Conservation (phyloP, 2,329 filamentous ascomycete genomes). For the Cladorrhinum sp. region DNA sequence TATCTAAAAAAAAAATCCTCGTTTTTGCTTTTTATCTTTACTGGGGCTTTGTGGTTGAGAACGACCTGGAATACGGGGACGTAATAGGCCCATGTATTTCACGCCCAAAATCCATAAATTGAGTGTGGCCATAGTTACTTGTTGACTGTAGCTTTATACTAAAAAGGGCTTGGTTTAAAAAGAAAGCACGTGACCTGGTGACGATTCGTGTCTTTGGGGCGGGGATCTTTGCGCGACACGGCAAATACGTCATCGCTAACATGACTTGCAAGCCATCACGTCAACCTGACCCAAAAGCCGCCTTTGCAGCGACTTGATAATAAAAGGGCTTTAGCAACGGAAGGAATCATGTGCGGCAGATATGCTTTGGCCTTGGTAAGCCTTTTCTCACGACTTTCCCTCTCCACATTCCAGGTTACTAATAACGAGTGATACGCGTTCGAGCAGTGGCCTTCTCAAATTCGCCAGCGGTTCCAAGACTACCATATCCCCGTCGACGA, state of each 20-base stretch:
- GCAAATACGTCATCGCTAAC: not conserved
- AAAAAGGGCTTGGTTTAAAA: too few relatives aligned
- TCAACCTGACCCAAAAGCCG: not conserved
- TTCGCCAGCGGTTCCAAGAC: slow-evolving; percentile 69
- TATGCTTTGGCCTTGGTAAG: slow-evolving; percentile 38
- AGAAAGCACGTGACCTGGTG: not conserved
- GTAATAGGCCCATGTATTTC: too few relatives aligned
- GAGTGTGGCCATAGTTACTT: too few relatives aligned
- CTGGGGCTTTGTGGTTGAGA: too few relatives aligned
- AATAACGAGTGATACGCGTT: not conserved
- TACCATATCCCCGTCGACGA: slow-evolving; percentile 71
- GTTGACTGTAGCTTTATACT: too few relatives aligned
- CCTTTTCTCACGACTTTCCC: not conserved
- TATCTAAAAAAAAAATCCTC: too few relatives aligned
- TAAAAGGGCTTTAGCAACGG: not conserved
- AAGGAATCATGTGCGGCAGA: slow-evolving; percentile 34
- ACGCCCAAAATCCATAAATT: too few relatives aligned
- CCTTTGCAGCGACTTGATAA: too few relatives aligned
- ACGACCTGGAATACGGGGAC: too few relatives aligned
- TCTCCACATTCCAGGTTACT: not conserved
- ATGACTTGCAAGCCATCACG: not conserved
- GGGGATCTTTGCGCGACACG: not conserved
- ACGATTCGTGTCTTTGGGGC: not conserved
- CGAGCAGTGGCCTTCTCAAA: slow-evolving; percentile 69
- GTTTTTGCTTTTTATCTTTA: too few relatives aligned